Base-by-base conservation (phyloP, 805 yeast species). In the Spathaspora boniae region DNA sequence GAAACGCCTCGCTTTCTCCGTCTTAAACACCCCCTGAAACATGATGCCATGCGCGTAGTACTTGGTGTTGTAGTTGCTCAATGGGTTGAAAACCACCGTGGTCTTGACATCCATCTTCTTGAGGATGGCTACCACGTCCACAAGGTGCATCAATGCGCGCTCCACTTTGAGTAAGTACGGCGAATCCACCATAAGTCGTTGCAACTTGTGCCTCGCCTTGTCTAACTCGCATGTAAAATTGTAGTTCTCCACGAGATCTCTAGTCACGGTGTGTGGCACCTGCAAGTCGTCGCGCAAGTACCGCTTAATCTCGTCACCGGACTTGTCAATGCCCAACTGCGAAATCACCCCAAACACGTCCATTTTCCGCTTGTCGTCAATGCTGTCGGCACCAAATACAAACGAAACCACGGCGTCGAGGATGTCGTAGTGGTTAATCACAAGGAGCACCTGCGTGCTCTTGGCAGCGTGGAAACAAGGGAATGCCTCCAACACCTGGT, bases 11-110 rank as follows among this genome's bases (percentile, higher is more conserved):
- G 51, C 69, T 42, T 48, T 71, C 47, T 70, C 78, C 3, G 78
- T 81, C 36, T 86, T 83, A 44, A 78, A 74, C 1, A 87, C 74
- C 0, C 85, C 86, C 47, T 87, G 95, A 54, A 91, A 93, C 95
- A 93, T 87, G 2, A 89, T 62, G 0, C 95, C 95, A 12, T 80
- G 78, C 25, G 71, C 66, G 53, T 89, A 93, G 53, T 87, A 91
- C 7, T 80, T 73, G 21, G 82, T 75, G 46, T 87, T 87, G 59
- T 86, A 86, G 44, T 87, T 86, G 49, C 88, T 77, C 56, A 93
- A 70, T 0, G 98, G 98, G 3, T 86, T 77, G 19, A 93, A 63
- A 19, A 74, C 72, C 9, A 88, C 62, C 11, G 72, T 67, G 3
- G 77, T 66, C 3, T 65, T 60, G 1, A 86, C 73, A 0, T 85